Base-by-base conservation (phyloP, 176 grass and related monocot species). In the Avena atlantica region DNA sequence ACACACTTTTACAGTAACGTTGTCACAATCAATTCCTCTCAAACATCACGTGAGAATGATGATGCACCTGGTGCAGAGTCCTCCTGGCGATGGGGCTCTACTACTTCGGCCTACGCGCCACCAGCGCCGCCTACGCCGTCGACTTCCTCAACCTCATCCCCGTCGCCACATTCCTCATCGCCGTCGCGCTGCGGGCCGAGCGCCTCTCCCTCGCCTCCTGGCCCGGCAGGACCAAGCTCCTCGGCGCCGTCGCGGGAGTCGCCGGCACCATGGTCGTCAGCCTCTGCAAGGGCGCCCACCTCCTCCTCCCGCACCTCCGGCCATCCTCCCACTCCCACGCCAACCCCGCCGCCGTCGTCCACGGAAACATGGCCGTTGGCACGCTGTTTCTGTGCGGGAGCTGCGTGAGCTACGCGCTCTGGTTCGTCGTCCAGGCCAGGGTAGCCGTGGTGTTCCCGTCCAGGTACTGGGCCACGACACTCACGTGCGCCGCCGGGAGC, bases 71-170 rank as follows among this genome's bases (percentile, higher is more conserved):
- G 36, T 40, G 37, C 37, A 61, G 68, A 6, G 59, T 88, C 27
- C 25, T 82, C 0, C 63, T 90, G 0, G 78, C 83, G 0, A 73
- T 82, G 69, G 71, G 83, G 0, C 72, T 91, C 1, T 50, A 91
- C 82, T 88, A 88, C 70, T 87, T 80, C 55, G 90, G 90, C 6
- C 13, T 84, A 7, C 27, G 86, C 11, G 76, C 78, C 63, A 88
- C 90, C 0, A 83, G 5, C 16, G 67, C 90, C 2, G 75, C 79
- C 20, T 86, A 86, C 66, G 45, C 73, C 37, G 50, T 85, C 66
- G 45, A 72, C 29, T 86, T 92, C 73, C 60, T 89, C 1, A 92
- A 92, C 57, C 76, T 92, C 2, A 78, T 83, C 65, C 90, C 90
- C 8, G 19, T 76, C 3, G 69, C 86, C 1, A 92, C 90, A 45